A percentile compares a stretch with the other conserved stretches of the same genome.
Evolutionary conservation across 2,329 filamentous ascomycete species (phyloP).

Genomic region (Tolypocladium paradoxum): DNA sequence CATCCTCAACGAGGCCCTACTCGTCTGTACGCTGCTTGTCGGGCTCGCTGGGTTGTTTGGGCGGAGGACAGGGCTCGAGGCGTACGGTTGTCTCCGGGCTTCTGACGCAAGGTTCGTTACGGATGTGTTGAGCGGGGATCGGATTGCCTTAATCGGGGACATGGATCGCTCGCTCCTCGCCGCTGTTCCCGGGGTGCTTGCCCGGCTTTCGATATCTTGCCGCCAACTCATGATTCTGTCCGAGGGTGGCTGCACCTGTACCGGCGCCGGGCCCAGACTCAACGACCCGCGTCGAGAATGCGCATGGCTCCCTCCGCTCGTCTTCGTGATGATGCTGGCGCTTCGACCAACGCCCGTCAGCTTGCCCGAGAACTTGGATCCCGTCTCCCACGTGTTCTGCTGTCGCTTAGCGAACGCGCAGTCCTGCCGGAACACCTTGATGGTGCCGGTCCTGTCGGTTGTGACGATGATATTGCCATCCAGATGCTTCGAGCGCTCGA

Average conservation of each 20-base stretch:
- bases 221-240: slow-evolving; percentile 87
- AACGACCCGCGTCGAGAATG: slow-evolving; percentile 47
- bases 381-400: slow-evolving; percentile 66
- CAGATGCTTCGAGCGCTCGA: slow-evolving; percentile 63
- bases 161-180: slow-evolving; percentile 42
- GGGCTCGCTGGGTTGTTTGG: slow-evolving; percentile 25
- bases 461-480: slow-evolving; percentile 89
- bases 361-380: slow-evolving; percentile 64
- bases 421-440: slow-evolving; percentile 94
- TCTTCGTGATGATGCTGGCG: slow-evolving; percentile 44
- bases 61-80: slow-evolving; percentile 14
- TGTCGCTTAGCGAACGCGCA: slow-evolving; percentile 74
- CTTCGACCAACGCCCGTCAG: slow-evolving; percentile 49
- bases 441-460: slow-evolving; percentile 74
- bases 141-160: slow-evolving; percentile 38
- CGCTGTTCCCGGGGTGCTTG: slow-evolving; percentile 27
- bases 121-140: slow-evolving; percentile 24
- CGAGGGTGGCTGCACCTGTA: slow-evolving; percentile 27
- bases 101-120: slow-evolving; percentile 32
- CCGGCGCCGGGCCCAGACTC: slow-evolving; percentile 17
- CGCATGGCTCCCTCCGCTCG: slow-evolving; percentile 35
- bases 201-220: slow-evolving; percentile 46
- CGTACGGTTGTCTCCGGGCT: slow-evolving; percentile 33
- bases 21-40: slow-evolving; percentile 19
- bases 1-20: slow-evolving; percentile 12